Evolutionary conservation across 2,329 filamentous ascomycete genomes (phyloP).

Genomic region (Aspergillus sp.): DNA sequence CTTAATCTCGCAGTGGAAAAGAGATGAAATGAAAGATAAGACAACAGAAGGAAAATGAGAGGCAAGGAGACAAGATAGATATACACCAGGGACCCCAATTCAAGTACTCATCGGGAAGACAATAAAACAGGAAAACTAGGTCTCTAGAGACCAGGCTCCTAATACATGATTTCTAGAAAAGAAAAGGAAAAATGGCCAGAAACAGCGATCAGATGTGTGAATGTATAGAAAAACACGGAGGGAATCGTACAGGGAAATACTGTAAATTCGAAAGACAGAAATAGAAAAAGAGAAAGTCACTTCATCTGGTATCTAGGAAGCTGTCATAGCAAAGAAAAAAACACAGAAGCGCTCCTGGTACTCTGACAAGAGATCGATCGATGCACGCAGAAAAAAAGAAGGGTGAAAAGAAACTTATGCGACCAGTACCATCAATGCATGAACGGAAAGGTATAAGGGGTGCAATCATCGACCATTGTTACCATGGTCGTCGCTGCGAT

Average conservation of each 20-base stretch:
- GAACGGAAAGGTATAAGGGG: constrained; percentile 2
- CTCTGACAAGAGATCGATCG: constrained; percentile 8
- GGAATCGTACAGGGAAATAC: constrained; percentile 16
- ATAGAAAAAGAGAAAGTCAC: constrained; percentile 14
- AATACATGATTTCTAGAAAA: constrained; percentile 16
- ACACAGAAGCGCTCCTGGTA: constrained; percentile 9
- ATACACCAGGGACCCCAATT: constrained; percentile 12
- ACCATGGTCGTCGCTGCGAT: constrained; percentile 25
- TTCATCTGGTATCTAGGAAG: constrained; percentile 29
- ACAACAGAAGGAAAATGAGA: constrained; percentile 7
- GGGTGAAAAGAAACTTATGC: neutral
- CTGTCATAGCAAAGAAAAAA: constrained; percentile 17
- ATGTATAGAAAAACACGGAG: constrained; percentile 7
- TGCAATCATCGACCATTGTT: constrained; percentile 21
- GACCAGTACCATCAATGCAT: constrained; percentile 8
- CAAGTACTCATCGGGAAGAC: neutral
- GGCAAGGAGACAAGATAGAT: constrained; percentile 14
- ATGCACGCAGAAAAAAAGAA: constrained; percentile 11
- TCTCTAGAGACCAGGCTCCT: constrained; percentile 4
- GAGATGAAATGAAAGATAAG: constrained; percentile 8
- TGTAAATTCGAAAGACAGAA: constrained; percentile 6
- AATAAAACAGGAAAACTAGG: neutral
- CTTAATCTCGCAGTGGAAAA: constrained; percentile 3
- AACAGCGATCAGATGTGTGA: constrained; percentile 7
- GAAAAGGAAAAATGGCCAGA: constrained; percentile 1